Percentiles rank a stretch among this genome's conserved stretches.
Conservation (phyloP, 2,329 filamentous ascomycete species). For the Raffaelea albimanens region DNA sequence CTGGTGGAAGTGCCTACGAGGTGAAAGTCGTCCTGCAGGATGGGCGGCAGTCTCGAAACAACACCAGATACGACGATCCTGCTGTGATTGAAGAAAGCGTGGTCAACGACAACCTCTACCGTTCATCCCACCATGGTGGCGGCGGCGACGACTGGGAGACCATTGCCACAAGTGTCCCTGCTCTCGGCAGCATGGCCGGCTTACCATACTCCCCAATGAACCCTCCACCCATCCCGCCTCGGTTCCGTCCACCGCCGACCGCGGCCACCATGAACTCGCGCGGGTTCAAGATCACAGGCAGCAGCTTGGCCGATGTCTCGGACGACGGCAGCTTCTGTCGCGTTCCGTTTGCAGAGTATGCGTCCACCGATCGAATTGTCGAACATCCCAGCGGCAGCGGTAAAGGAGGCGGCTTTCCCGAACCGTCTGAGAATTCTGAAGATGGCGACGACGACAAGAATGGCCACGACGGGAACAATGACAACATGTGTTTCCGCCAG, state of each 20-base stretch:
- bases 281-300: constrained; percentile 19
- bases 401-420: no score
- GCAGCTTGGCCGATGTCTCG: constrained; percentile 36
- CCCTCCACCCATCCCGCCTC: not conserved
- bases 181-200: constrained; percentile 15
- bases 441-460: not conserved
- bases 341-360: constrained; percentile 12
- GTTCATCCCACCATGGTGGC: constrained; percentile 3
- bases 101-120: not conserved
- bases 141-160: constrained; percentile 31
- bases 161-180: constrained; percentile 22
- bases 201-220: not conserved
- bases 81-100: not conserved
- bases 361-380: constrained; percentile 19
- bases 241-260: no score
- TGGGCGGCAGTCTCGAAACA: not conserved
- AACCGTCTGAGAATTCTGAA: no score
- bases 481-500: constrained; percentile 10
- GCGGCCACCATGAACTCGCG: not conserved
- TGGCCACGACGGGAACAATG: constrained; percentile 4
- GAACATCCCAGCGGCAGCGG: constrained; percentile 12
- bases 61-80: no score
- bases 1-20: constrained; percentile 8
- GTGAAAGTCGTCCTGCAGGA: constrained; percentile 15
- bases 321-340: constrained; percentile 18